Evolutionary conservation across 148 eudicot genomes (phyloP).

Genomic region (Dysphania ambrosioides): DNA sequence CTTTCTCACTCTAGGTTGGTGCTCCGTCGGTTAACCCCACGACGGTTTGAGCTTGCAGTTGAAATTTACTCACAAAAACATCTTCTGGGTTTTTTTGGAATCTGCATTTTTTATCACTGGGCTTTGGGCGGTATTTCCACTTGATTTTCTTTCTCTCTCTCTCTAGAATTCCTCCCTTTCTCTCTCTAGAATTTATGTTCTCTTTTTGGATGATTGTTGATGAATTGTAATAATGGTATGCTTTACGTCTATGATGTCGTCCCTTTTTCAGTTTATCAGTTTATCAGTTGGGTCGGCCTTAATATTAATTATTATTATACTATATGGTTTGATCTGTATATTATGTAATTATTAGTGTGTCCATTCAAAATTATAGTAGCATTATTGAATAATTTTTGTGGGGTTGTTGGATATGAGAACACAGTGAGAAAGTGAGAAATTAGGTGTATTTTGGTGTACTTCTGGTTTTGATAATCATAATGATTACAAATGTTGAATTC

Average conservation of each 20-base stretch:
- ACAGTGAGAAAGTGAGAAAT: not conserved
- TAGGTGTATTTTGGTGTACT: too few relatives aligned
- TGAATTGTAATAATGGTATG: not conserved
- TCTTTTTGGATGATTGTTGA: not conserved
- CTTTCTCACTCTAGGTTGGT: slow-evolving; percentile 13
- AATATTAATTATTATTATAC: not conserved
- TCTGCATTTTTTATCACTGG: slow-evolving; percentile 4
- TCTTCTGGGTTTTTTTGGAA: not conserved
- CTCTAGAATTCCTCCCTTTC: not conserved
- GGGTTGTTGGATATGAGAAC: slow-evolving; percentile 2
- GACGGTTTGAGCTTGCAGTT: not conserved
- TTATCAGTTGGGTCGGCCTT: not conserved
- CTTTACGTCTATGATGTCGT: not conserved
- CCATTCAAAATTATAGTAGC: not conserved
- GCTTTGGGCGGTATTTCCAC: not conserved
- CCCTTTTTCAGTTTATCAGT: not conserved
- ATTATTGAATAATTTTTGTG: not conserved
- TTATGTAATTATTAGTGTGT: not conserved
- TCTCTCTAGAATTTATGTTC: not conserved
- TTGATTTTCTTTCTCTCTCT: not conserved
- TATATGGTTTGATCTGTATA: slow-evolving; percentile 11
- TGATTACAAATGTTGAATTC: not conserved
- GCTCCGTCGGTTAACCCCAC: not conserved
- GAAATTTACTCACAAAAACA: not conserved
- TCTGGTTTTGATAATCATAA: too few relatives aligned